Evolutionary conservation across 257 asterid species (phyloP).

Genomic region (Osmanthus fragrans): DNA sequence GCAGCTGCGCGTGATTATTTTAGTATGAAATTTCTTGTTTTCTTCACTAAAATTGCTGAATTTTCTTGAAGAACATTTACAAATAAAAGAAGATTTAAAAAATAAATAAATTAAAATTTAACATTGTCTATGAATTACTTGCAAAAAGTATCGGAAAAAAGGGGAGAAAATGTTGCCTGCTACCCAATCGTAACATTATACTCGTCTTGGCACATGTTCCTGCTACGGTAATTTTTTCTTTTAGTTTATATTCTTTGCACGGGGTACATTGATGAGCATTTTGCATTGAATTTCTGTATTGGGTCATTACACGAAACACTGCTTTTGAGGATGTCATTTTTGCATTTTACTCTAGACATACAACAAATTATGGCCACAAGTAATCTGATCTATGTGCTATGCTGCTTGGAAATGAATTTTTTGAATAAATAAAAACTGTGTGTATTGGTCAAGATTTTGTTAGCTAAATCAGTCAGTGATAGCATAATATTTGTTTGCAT

Average conservation of each 20-base stretch:
- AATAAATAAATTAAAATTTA: not conserved
- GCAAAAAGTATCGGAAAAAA: not conserved
- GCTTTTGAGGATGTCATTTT: not conserved
- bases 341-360: not conserved
- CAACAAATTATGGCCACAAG: constrained; percentile 3
- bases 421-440: not conserved
- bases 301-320: not conserved
- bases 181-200: not conserved
- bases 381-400: not conserved
- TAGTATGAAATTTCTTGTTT: constrained; percentile 1
- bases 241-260: not conserved
- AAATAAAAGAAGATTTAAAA: not conserved
- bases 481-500: not conserved
- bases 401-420: not conserved
- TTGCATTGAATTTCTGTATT: not conserved
- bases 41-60: constrained; percentile 1
- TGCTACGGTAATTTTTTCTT: not conserved
- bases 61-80: not conserved
- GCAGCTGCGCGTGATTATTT: constrained; percentile 6
- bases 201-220: not conserved
- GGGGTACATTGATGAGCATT: not conserved
- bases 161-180: not conserved
- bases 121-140: not conserved
- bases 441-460: not conserved
- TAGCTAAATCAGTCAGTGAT: not conserved